These are phyloP conservation scores for Dipteronia dyeriana DNA, from an alignment of 345 rosid genomes.

Conservation along the genomic window DNA sequence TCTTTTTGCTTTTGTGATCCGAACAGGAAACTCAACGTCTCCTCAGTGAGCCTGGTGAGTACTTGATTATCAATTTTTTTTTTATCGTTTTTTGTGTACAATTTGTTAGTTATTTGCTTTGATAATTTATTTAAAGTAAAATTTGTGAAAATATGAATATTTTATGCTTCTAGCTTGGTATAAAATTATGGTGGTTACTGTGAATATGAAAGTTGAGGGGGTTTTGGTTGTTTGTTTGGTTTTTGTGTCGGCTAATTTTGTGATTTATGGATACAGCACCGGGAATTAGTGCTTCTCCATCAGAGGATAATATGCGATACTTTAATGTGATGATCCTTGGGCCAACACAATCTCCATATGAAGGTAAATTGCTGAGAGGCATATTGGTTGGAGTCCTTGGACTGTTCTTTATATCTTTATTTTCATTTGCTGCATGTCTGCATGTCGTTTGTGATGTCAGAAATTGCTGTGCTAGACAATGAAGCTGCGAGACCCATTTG, in stretches of 20 bases:
- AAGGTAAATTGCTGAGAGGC: slow-evolving; percentile 51
- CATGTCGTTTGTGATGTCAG: background rate
- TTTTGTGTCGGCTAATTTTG: slow-evolving; percentile 14
- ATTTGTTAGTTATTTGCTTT: background rate
- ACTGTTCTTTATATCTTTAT: background rate
- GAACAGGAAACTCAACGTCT: slow-evolving; percentile 96
- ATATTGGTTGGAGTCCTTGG: background rate
- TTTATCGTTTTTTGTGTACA: background rate
- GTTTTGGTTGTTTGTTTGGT: too few species aligned
- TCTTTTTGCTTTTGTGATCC: slow-evolving; percentile 19
- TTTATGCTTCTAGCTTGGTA: background rate
- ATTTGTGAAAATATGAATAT: background rate
- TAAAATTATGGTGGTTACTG: slow-evolving; percentile 11
- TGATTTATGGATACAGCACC: slow-evolving; percentile 61
- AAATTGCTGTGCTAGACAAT: background rate
- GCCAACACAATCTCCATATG: slow-evolving; percentile 93
- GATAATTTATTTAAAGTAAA: background rate
- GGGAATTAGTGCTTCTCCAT: slow-evolving; percentile 96
- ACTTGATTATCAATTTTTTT: background rate
- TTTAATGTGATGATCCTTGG: slow-evolving; percentile 98
- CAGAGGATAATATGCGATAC: slow-evolving; percentile 94
- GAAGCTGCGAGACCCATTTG: background rate
- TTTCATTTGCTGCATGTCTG: background rate
- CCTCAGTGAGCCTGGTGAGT: slow-evolving; percentile 94
- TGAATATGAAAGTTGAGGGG: background rate